Evolutionary conservation across 2,329 filamentous ascomycete species (phyloP), one percentile per base, ranked within the genome.

Genomic region (Colletotrichum liriopes): DNA sequence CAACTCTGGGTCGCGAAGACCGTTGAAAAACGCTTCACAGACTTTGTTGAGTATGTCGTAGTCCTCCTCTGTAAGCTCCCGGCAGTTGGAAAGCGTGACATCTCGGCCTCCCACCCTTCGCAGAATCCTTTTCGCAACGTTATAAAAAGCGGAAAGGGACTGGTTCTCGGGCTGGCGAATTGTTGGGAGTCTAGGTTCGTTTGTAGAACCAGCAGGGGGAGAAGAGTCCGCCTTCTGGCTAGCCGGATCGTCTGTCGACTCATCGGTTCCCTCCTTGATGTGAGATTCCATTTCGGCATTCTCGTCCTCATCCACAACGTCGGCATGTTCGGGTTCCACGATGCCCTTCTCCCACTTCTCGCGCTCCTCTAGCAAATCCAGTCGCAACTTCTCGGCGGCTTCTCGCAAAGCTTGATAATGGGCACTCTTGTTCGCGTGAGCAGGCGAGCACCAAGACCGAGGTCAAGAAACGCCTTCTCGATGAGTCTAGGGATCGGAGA

Each of bases 341-440:
- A 82, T 84, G 55, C 85, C 90, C 55, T 82, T 87, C 74, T 96
- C 93, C 93, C 93, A 96, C 77, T 91, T 94, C 54, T 85, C 82
- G 8, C 93, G 89, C 76, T 93, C 92, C 43, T 90, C 87, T 5
- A 89, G 78, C 6, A 97, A 86, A 67, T 89, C 90, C 12, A 84
- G 79, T 18, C 88, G 88, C 1, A 97, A 85, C 68, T 88, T 85
- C 2, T 87, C 81, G 0, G 86, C 2, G 94, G 94, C 52, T 84
- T 88, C 79, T 96, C 88, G 77, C 94, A 97, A 20, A 98, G 87
- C 79, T 97, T 96, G 79, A 98, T 92, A 75, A 98, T 97, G 0
- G 95, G 94, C 4, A 97, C 93, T 73, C 94, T 88, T 1, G 94
- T 96, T 65, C 91, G 90, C 2, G 93, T 93, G 3, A 98, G 86